Evolutionary conservation across 2,329 filamentous ascomycete species (phyloP).

Genomic region (Aspergillus tubingensis): DNA sequence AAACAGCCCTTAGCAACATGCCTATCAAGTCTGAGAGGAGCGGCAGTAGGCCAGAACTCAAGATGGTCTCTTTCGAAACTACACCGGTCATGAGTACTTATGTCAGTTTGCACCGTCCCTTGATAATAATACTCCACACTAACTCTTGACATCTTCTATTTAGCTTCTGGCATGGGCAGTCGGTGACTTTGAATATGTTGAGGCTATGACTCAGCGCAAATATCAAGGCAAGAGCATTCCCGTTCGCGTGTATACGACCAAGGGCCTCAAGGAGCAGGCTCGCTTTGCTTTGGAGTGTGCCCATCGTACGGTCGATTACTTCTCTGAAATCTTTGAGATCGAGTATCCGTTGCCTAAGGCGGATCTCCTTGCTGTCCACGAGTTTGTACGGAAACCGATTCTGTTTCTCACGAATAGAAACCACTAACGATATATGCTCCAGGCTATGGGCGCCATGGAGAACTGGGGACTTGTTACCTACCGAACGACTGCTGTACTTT

Average conservation of each 20-base stretch:
- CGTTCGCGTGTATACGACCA: conserved; percentile 93
- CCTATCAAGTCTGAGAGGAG: conserved; percentile 72
- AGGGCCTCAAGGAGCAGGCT: conserved; percentile 90
- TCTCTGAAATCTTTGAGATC: conserved; percentile 88
- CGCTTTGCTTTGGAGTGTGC: conserved; percentile 87
- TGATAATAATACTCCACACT: conserved; percentile 27
- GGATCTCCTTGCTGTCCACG: conserved; percentile 86
- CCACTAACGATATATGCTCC: not conserved
- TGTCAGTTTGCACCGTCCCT: conserved; percentile 44
- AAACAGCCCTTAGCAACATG: conserved; percentile 94
- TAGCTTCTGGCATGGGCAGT: conserved; percentile 91
- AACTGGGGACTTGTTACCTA: conserved; percentile 98
- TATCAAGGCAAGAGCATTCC: conserved; percentile 91
- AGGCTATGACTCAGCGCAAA: conserved; percentile 82
- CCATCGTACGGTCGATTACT: conserved; percentile 92
- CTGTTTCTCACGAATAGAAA: not conserved
- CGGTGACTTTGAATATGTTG: conserved; percentile 95
- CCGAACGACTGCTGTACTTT: conserved; percentile 91
- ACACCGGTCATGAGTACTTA: conserved; percentile 90
- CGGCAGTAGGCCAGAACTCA: conserved; percentile 66
- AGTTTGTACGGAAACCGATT: conserved; percentile 67
- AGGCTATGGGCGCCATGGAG: conserved; percentile 76
- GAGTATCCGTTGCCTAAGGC: conserved; percentile 93
- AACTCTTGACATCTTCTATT: conserved; percentile 47
- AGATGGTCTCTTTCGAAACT: conserved; percentile 74